phyloP scores from a whole-genome alignment of 2,329 filamentous ascomycete species.

The Claviceps quebecensis region DNA sequence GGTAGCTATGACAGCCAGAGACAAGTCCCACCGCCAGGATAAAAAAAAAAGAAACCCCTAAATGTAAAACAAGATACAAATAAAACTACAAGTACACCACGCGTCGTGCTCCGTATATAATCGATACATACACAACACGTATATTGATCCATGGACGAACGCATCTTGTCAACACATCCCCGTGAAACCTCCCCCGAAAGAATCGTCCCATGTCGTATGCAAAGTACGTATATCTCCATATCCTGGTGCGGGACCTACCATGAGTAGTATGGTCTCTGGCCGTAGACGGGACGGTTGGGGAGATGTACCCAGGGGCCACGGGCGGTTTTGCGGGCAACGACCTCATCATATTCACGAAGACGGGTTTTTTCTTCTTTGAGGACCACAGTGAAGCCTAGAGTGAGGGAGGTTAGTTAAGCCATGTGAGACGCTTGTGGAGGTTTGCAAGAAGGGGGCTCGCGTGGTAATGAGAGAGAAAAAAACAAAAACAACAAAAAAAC shows the following conservation, averaged over 20 bases:
- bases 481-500: too few species aligned
- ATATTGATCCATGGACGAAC: slow-evolving; percentile 16
- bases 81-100: too few species aligned
- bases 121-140: slow-evolving; percentile 25
- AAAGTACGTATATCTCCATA: too few species aligned
- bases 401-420: background rate
- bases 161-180: too few species aligned
- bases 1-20: too few species aligned
- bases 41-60: too few species aligned
- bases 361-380: slow-evolving; percentile 91
- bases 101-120: background rate
- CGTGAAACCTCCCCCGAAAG: too few species aligned
- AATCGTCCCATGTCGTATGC: too few species aligned
- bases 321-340: slow-evolving; percentile 58
- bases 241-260: slow-evolving; percentile 45
- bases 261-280: slow-evolving; percentile 78
- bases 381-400: slow-evolving; percentile 56
- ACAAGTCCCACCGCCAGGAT: too few species aligned
- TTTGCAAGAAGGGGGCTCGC: background rate
- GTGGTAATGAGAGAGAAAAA: too few species aligned
- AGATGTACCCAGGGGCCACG: slow-evolving; percentile 76
- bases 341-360: slow-evolving; percentile 66
- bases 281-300: slow-evolving; percentile 70
- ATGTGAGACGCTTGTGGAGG: too few species aligned
- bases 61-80: too few species aligned